phyloP scores from a whole-genome alignment of 2,329 filamentous ascomycete genomes.

The Drechslerella coelobrocha region DNA sequence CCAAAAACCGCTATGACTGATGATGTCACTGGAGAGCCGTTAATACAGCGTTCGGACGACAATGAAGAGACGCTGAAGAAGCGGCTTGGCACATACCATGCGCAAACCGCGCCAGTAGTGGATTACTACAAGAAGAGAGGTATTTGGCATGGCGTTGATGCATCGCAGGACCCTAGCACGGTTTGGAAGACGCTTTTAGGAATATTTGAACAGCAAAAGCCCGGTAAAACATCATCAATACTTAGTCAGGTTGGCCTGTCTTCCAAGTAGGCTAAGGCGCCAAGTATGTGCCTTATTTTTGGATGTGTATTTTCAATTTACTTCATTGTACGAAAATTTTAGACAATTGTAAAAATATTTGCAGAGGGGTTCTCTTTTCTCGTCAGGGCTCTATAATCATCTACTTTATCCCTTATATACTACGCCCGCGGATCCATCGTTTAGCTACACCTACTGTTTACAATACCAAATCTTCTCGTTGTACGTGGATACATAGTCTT shows the following conservation, averaged over 20 bases:
- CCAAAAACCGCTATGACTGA: conserved; percentile 94
- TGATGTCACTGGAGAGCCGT: conserved; percentile 92
- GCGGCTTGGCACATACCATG: conserved; percentile 89
- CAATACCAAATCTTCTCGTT: too few species aligned
- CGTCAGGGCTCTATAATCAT: conserved; percentile 33
- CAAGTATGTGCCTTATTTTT: conserved; percentile 7
- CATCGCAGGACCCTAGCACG: conserved; percentile 91
- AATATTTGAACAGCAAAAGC: conserved; percentile 71
- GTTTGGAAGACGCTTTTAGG: conserved; percentile 93
- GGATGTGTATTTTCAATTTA: conserved; percentile 24
- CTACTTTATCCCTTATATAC: conserved; percentile 15
- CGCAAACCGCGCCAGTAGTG: conserved; percentile 90
- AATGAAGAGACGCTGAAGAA: conserved; percentile 96
- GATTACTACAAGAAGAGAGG: conserved; percentile 96
- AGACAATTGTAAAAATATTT: conserved; percentile 46
- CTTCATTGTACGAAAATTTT: conserved; percentile 45
- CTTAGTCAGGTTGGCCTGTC: conserved; percentile 51
- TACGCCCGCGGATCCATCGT: neutral
- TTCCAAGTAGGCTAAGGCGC: conserved; percentile 33
- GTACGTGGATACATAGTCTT: too few species aligned
- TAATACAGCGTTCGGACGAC: conserved; percentile 96
- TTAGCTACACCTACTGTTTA: too few species aligned
- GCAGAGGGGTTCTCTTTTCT: conserved; percentile 15
- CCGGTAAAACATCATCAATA: conserved; percentile 42
- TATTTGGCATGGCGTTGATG: conserved; percentile 95